Evolutionary conservation across 208 protist species (phyloP), one percentile per base, ranked within the genome.

Genomic region (Trypanosoma grayi): DNA sequence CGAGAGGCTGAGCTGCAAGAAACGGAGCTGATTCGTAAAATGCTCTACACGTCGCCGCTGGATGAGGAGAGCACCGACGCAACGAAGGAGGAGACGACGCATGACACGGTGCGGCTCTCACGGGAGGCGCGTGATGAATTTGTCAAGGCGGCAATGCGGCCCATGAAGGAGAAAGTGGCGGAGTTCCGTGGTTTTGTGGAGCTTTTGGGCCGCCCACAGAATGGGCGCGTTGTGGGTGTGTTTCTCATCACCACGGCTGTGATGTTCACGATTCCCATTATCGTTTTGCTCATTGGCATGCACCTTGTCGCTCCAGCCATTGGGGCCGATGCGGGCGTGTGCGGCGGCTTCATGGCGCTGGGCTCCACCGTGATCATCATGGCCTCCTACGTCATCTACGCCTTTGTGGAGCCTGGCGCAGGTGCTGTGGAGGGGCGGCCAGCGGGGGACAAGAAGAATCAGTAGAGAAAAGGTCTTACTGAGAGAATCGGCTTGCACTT

Each of bases 201-300:
- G 18, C 53, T 66, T 5, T 60, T 90, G 10, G 48, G 54, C 0
- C 60, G 80, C 25, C 39, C 57, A 28, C n/a, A 64, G 14, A 28
- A 73, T 36, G 81, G 87, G 40, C 28, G 59, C n/a, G 88, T 90
- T 18, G 57, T 69, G 1, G 47, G 52, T 1, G 54, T 79, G 1
- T 91, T 95, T 58, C 30, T 90, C 11, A 43, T 82, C 18, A 66
- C 68, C 41, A 90, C 70, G 22, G 60, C 60, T 16, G 50, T 78
- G 11, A 92, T 95, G 71, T 73, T 92, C 16, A 91, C 85, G 10
- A 18, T 91, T 25, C 88, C 88, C 0, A 45, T 95, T 31, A 25
- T 83, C 7, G 58, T 70, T 27, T 47, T 95, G 33, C 56, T 95
- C 20, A 43, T 89, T 24, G 82, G 77, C 20, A 79, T 85, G 75